phyloP scores from a whole-genome alignment of 768 basidiomycete genomes.

The Paxillus ammoniavirescens region DNA sequence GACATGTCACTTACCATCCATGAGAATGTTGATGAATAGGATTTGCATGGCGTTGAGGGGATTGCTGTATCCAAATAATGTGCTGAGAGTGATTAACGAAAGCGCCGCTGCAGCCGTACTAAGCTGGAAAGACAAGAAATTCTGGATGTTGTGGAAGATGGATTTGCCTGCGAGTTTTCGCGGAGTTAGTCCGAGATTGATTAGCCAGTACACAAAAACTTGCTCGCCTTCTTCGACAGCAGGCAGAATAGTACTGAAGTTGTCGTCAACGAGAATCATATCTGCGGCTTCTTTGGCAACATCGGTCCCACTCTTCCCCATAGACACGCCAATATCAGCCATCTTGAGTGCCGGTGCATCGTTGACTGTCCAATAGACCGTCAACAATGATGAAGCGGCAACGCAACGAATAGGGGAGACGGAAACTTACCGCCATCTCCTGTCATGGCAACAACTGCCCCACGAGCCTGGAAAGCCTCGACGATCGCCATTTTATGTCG shows the following conservation, averaged over 20 bases:
- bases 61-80: constrained; percentile 84
- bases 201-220: neutral
- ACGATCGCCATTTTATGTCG: constrained; percentile 98
- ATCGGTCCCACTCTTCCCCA: constrained; percentile 98
- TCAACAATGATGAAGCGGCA: neutral
- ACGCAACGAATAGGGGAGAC: constrained; percentile 15
- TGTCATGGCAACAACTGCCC: constrained; percentile 94
- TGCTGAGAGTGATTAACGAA: constrained; percentile 92
- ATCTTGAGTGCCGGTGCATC: constrained; percentile 96
- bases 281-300: constrained; percentile 98
- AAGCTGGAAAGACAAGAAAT: constrained; percentile 95
- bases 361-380: constrained; percentile 55
- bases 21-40: constrained; percentile 97
- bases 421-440: constrained; percentile 83
- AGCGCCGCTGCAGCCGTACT: constrained; percentile 97
- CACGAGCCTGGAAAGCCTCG: constrained; percentile 87
- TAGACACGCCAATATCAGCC: constrained; percentile 97
- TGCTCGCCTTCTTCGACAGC: constrained; percentile 86
- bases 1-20: constrained; percentile 70
- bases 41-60: constrained; percentile 99
- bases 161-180: constrained; percentile 65
- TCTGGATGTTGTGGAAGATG: constrained; percentile 98
- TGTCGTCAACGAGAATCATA: constrained; percentile 95
- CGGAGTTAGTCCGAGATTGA: neutral
- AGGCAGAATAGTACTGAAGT: constrained; percentile 91